Evolutionary conservation across 306 rosid genomes (phyloP).

Genomic region (Alnus glutinosa): DNA sequence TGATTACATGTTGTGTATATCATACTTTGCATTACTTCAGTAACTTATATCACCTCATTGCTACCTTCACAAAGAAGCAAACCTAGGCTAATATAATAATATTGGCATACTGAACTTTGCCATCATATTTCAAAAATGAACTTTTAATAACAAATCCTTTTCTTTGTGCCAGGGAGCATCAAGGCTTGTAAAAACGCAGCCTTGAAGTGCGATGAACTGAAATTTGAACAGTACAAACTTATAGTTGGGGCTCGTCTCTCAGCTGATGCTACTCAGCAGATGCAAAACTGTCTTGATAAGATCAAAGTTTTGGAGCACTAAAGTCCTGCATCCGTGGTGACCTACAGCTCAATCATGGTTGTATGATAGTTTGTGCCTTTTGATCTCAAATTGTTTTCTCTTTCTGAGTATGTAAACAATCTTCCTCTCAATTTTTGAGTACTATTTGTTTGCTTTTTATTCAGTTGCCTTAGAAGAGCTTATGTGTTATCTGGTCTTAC

Average conservation of each 20-base stretch:
- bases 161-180: conserved; percentile 54
- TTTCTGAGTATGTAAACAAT: not conserved
- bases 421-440: not conserved
- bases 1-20: not conserved
- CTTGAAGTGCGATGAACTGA: conserved; percentile 64
- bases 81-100: not conserved
- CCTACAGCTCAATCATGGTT: conserved; percentile 5
- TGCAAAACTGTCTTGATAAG: conserved; percentile 62
- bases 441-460: not conserved
- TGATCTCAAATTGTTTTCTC: conserved; percentile 20
- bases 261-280: conserved; percentile 44
- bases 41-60: not conserved
- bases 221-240: conserved; percentile 74
- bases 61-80: not conserved
- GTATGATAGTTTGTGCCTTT: conserved; percentile 8
- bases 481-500: not conserved
- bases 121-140: not conserved
- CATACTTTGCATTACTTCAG: not conserved
- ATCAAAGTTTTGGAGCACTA: conserved; percentile 66
- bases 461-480: not conserved
- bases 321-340: conserved; percentile 20
- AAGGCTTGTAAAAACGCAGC: conserved; percentile 66
- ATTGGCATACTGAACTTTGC: not conserved
- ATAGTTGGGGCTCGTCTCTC: conserved; percentile 52
- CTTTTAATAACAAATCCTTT: not conserved